Evolutionary conservation across 2,329 filamentous ascomycete species (phyloP), one percentile per base, ranked within the genome.

Genomic region (Scolecobasidium constrictum): DNA sequence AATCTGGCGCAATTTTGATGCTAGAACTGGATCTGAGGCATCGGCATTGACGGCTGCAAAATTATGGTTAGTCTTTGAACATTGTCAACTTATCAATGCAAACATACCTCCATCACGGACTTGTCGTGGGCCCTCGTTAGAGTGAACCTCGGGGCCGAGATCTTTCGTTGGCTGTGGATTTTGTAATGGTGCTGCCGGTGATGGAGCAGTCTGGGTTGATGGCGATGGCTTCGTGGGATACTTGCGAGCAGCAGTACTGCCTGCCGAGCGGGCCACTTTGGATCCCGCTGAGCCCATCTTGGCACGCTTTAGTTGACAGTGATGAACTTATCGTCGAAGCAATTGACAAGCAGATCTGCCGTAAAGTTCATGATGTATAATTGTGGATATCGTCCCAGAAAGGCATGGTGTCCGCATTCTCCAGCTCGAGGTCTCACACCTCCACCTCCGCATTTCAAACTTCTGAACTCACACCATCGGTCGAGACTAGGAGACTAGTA

Each of bases 1-100:
- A 45, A 80, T 64, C 36, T 62, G 64, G 52, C 79, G 83, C 48
- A 96, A 84, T 49, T 87, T 93, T 56, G 77, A 81, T 69, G 88
- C 83, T 75, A 71, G 90, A 54, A 72, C 66, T 1, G 75, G 75
- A 54, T 80, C 76, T 46, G 68, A 70, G 44, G 67, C 75, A 53
- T 81, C 77, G 52, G 75, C 66, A 50, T 78, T 72, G 48, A 79
- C 71, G 39, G 69, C 72, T 19, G 17, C 6, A 31, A 31, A 18
- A n/a, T 28, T 36, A 26, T 17, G 18, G 9, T 19, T 18, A 21
- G 16, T 7, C 35, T 5, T 15, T 37, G 43, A 21, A 26, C 26
- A 33, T 43, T 19, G 9, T 38, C 9, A 9, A 22, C 34, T 23
- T 37, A 4, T 22, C 31, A 20, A 39, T 26, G 40, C 39, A 16